These are phyloP conservation scores for Taphrina deformans DNA, from an alignment of 1,139 yeast genomes.

Conservation along the genomic window DNA sequence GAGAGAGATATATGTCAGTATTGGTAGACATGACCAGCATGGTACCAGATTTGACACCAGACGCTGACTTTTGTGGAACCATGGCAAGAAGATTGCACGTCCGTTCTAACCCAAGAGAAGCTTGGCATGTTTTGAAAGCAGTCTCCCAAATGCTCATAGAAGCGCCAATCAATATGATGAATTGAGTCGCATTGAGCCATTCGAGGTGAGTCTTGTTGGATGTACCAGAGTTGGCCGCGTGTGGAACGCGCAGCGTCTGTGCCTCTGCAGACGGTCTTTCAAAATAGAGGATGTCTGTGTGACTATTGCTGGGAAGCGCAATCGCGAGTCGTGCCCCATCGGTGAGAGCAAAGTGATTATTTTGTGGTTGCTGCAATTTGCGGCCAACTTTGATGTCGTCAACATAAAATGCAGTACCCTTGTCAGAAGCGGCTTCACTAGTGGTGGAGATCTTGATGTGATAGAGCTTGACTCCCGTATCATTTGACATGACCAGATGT, in stretches of 20 bases:
- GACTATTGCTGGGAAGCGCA: background rate
- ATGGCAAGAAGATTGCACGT: background rate
- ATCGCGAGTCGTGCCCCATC: background rate
- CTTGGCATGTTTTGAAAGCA: background rate
- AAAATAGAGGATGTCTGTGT: background rate
- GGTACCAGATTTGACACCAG: background rate
- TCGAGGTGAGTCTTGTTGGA: background rate
- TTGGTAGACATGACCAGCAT: background rate
- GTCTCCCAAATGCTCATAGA: slow-evolving; percentile 8
- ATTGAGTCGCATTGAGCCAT: slow-evolving; percentile 14
- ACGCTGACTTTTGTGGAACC: background rate
- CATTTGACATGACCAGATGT: background rate
- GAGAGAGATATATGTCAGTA: background rate
- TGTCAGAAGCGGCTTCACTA: background rate
- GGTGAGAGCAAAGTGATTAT: background rate
- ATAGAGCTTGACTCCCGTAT: background rate
- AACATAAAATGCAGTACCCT: background rate
- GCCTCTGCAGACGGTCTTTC: background rate
- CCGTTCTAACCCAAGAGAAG: background rate
- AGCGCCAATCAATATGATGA: background rate
- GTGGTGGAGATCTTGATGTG: background rate
- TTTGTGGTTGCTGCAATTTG: background rate
- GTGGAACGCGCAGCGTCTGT: background rate
- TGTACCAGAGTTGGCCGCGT: background rate
- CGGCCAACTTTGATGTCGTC: background rate